These are phyloP conservation scores for Vigna hirtella DNA, from an alignment of 306 rosid species.

Conservation along the genomic window DNA sequence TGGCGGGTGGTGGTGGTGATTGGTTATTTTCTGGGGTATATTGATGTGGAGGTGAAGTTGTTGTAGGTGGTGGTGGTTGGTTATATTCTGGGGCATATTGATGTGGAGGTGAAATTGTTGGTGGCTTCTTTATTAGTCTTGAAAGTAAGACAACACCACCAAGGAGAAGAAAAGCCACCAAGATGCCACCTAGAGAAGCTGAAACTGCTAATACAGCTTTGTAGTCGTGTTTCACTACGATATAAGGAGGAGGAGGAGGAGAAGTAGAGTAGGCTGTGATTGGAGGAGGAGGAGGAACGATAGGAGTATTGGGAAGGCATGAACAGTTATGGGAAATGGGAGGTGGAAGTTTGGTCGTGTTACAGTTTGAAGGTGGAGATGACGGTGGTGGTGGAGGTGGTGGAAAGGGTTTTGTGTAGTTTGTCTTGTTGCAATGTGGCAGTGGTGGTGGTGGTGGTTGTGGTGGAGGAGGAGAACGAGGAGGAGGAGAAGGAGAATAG, in stretches of 20 bases:
- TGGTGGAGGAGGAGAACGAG: conserved; percentile 39
- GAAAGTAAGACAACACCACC: conserved; percentile 56
- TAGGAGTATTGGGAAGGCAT: not conserved
- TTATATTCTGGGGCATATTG: not conserved
- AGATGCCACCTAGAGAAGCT: conserved; percentile 56
- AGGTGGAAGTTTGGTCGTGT: too few species aligned
- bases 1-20: not conserved
- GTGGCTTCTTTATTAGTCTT: conserved; percentile 53
- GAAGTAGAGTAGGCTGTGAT: not conserved
- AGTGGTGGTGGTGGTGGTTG: conserved; percentile 21
- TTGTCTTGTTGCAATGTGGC: conserved; percentile 20
- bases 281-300: not conserved
- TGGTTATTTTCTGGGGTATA: too few species aligned
- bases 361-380: too few species aligned
- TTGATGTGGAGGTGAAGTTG: too few species aligned
- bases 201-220: conserved; percentile 63
- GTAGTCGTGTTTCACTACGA: not conserved
- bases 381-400: conserved; percentile 13
- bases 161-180: conserved; percentile 57
- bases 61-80: not conserved
- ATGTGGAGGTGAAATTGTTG: conserved; percentile 32
- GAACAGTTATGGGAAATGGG: not conserved
- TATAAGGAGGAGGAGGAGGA: not conserved
- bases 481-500: conserved; percentile 37
- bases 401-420: not conserved